Evolutionary conservation across 2,329 filamentous ascomycete species (phyloP).

Genomic region (Curvularia eragrostidis): DNA sequence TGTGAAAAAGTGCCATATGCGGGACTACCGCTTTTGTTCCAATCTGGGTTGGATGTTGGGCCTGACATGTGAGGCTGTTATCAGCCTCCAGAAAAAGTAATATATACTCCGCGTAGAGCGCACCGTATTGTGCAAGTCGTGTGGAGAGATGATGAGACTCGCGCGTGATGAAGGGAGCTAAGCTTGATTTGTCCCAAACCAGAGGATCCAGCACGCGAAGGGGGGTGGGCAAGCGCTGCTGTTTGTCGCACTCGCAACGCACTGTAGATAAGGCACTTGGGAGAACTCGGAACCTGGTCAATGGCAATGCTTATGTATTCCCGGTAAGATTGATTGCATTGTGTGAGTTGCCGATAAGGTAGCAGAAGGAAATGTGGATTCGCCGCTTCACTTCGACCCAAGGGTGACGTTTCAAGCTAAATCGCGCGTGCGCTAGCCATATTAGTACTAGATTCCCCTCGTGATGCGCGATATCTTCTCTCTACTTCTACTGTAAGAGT

Average conservation of each 20-base stretch:
- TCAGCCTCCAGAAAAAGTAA: constrained; percentile 3
- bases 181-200: constrained; percentile 8
- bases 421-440: constrained; percentile 20
- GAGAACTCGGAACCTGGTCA: not conserved
- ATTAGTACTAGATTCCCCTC: not conserved
- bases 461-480: constrained; percentile 1
- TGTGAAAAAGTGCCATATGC: constrained; percentile 36
- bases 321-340: constrained; percentile 2
- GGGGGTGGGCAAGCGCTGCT: constrained; percentile 6
- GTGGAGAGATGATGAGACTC: not conserved
- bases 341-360: constrained; percentile 18
- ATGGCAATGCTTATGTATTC: constrained; percentile 4
- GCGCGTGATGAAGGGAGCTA: constrained; percentile 9
- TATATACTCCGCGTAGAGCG: constrained; percentile 2
- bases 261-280: not conserved
- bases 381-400: constrained; percentile 9
- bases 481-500: not conserved
- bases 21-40: constrained; percentile 29
- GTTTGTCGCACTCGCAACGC: constrained; percentile 5
- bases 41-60: constrained; percentile 37
- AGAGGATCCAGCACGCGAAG: constrained; percentile 10
- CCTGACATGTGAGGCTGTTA: constrained; percentile 34
- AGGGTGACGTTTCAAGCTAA: constrained; percentile 19
- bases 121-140: constrained; percentile 8
- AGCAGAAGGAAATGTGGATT: constrained; percentile 14